phyloP scores from a whole-genome alignment of 2,329 filamentous ascomycete species.

The Didymosphaeria variabile region DNA sequence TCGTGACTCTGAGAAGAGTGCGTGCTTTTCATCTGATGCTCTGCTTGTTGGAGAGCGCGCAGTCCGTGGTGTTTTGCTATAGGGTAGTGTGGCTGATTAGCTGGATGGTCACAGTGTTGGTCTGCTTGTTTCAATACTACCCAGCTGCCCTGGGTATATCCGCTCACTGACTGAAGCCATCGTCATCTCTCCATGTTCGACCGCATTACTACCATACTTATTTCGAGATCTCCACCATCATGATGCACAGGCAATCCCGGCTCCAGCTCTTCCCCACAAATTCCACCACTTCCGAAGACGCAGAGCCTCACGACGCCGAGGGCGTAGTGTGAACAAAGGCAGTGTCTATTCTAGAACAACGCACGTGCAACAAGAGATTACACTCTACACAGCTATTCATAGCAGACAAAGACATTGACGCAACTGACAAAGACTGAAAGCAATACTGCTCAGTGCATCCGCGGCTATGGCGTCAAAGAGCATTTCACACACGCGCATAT shows the following conservation, averaged over 20 bases:
- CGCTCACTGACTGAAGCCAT: not conserved
- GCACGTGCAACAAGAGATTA: conserved; percentile 2
- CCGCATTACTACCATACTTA: too few relatives aligned
- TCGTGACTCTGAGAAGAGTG: not conserved
- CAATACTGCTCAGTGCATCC: not conserved
- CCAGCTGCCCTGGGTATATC: not conserved
- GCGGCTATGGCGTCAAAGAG: not conserved
- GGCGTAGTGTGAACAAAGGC: conserved; percentile 12
- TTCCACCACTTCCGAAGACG: not conserved
- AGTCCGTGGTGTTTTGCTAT: not conserved
- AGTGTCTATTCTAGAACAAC: conserved; percentile 8
- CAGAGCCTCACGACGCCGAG: conserved; percentile 1
- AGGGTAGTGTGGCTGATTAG: not conserved
- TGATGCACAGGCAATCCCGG: not conserved
- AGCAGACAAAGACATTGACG: conserved; percentile 10
- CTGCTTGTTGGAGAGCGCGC: not conserved
- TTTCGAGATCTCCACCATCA: not conserved
- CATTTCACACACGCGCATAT: not conserved
- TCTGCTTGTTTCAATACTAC: not conserved
- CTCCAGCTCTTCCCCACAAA: not conserved
- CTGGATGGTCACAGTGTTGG: not conserved
- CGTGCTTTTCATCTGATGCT: not conserved
- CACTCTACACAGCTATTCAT: not conserved
- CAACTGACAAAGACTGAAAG: conserved; percentile 4
- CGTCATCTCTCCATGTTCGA: not conserved